These are phyloP conservation scores for Inosperma sp. DNA, from an alignment of 768 basidiomycete species.

Conservation along the genomic window DNA sequence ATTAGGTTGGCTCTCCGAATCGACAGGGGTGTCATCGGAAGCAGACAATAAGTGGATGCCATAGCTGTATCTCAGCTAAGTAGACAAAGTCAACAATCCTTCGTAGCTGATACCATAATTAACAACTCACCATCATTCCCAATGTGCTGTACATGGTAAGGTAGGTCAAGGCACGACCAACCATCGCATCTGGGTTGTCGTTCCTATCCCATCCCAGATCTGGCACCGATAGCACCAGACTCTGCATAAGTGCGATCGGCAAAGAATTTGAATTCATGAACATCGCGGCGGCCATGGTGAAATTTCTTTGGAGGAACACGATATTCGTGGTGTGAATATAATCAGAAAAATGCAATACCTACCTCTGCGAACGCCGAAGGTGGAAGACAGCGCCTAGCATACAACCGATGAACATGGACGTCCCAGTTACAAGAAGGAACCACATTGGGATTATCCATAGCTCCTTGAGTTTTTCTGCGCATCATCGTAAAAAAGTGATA, in stretches of 20 bases:
- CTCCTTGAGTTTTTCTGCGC: slow-evolving; percentile 67
- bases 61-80: slow-evolving; percentile 82
- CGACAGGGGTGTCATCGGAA: slow-evolving; percentile 47
- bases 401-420: too few relatives aligned
- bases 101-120: background rate
- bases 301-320: slow-evolving; percentile 48
- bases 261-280: slow-evolving; percentile 95
- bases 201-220: slow-evolving; percentile 74
- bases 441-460: slow-evolving; percentile 84
- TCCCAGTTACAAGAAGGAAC: slow-evolving; percentile 75
- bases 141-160: slow-evolving; percentile 90
- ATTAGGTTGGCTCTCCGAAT: too few relatives aligned
- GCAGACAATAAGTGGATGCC: slow-evolving; percentile 67
- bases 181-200: slow-evolving; percentile 83
- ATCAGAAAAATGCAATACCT: slow-evolving; percentile 17
- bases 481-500: background rate
- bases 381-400: slow-evolving; percentile 56
- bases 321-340: background rate
- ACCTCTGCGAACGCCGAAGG: slow-evolving; percentile 75
- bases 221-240: slow-evolving; percentile 74
- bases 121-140: slow-evolving; percentile 79
- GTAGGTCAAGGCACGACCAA: too few relatives aligned
- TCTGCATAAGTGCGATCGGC: slow-evolving; percentile 92
- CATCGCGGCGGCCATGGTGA: slow-evolving; percentile 77
- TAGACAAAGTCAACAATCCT: background rate